Evolutionary conservation across 139 green algal genomes (phyloP).

Genomic region (Haematococcus sp.): DNA sequence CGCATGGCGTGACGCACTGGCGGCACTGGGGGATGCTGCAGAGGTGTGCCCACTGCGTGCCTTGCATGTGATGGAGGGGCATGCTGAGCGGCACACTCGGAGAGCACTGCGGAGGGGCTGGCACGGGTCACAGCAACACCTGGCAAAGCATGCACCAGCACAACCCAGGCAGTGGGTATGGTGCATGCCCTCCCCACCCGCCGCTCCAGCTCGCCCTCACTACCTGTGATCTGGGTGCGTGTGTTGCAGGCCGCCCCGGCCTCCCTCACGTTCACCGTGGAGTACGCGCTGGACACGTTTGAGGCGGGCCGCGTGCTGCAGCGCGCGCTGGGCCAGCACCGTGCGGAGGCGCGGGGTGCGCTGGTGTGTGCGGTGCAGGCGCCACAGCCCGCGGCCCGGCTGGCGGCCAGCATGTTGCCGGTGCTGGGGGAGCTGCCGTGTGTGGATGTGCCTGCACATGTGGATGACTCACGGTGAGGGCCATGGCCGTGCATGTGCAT

Average conservation of each 20-base stretch:
- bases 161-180: too few relatives aligned
- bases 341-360: conserved; percentile 1
- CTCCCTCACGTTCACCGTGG: conserved; percentile 41
- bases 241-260: too few relatives aligned
- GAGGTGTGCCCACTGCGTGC: neutral
- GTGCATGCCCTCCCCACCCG: too few relatives aligned
- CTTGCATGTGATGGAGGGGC: neutral
- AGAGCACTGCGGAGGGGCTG: too few relatives aligned
- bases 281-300: conserved; percentile 57
- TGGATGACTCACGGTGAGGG: conserved; percentile 41
- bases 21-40: neutral
- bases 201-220: too few relatives aligned
- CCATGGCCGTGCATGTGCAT: neutral
- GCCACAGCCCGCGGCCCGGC: neutral
- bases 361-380: conserved; percentile 30
- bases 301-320: conserved; percentile 56
- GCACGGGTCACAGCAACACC: too few relatives aligned
- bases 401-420: conserved; percentile 36
- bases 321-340: conserved; percentile 35
- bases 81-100: neutral
- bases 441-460: conserved; percentile 49
- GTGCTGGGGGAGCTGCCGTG: conserved; percentile 66
- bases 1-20: conserved; percentile 55
- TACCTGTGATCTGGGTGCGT: too few relatives aligned
- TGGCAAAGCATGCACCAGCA: too few relatives aligned